Evolutionary conservation across 805 yeast genomes (phyloP), one percentile per base, ranked within the genome.

Genomic region (Candida rishiriensis): DNA sequence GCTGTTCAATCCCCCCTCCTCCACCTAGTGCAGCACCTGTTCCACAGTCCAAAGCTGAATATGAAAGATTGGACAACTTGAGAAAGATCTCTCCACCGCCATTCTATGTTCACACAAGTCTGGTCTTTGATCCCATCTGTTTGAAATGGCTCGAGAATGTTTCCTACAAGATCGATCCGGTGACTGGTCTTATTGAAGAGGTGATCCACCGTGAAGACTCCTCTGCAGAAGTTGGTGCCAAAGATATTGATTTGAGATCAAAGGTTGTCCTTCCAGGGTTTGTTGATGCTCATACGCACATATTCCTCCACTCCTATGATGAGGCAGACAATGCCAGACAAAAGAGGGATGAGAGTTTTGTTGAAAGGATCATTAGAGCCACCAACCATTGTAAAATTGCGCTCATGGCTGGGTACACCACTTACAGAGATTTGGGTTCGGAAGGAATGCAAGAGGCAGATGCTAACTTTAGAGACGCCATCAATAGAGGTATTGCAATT

Each of bases 271-370:
- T 59, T 10, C 61, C 61, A 1, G 63, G 63, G 2, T 50, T 57
- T 40, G 63, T 59, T n/a, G 63, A 59, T 40, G 55, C 63, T 2
- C 63, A 59, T 39, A 56, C 63, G 0, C 63, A 59, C 33, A 57
- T 59, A n/a, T 59, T 59, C 34, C 40, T 59, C 14, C 63, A 59
- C 29, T 55, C 61, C 2, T 59, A 59, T 38, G 60, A 55, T 34
- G 63, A 59, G 39, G 53, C 51, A 16, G 57, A 55, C 35, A 53
- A 52, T 35, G 54, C 57, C 11, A 52, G 49, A 29, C 63, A 59
- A 38, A 57, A 54, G 35, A 38, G 61, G 28, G 61, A 57, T 36
- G 63, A 59, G 40, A 51, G 57, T 35, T 48, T 52, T 46, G 61
- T 55, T 10, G 63, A 59, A 38, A 38, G 63, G 29, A 39, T 59